Conservation (phyloP, 169 alveolate genomes). For the Plasmodium ovale region DNA sequence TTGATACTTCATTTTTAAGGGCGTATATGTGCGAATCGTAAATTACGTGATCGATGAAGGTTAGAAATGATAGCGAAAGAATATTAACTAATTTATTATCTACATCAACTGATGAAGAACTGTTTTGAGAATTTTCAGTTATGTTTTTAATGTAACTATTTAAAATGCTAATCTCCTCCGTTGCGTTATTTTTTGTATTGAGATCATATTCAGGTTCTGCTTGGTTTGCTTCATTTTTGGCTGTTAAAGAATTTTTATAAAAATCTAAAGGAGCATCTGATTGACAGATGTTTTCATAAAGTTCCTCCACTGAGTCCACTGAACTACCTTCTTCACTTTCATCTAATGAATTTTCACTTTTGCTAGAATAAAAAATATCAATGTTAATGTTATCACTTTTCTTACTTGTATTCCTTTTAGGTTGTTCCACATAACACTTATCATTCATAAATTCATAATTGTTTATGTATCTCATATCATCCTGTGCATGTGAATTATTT, state of each 20-base stretch:
- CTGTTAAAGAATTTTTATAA: slow-evolving; percentile 46
- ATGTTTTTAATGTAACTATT: slow-evolving; percentile 53
- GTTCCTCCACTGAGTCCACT: slow-evolving; percentile 25
- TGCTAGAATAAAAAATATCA: slow-evolving; percentile 52
- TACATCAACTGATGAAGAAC: slow-evolving; percentile 20
- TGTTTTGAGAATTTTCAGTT: slow-evolving; percentile 12
- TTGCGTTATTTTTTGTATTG: slow-evolving; percentile 24
- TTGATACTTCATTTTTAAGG: background rate
- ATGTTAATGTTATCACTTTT: slow-evolving; percentile 41
- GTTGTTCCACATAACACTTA: background rate
- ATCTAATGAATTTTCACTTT: slow-evolving; percentile 64
- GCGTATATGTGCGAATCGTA: slow-evolving; percentile 73
- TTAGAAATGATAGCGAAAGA: slow-evolving; percentile 56
- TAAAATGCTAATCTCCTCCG: slow-evolving; percentile 57
- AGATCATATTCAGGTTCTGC: slow-evolving; percentile 1
- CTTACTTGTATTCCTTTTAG: background rate
- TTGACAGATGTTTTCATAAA: slow-evolving; percentile 54
- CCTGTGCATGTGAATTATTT: background rate
- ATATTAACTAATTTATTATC: slow-evolving; percentile 71
- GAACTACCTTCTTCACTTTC: slow-evolving; percentile 61
- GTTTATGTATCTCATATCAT: slow-evolving; percentile 9
- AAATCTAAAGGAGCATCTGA: slow-evolving; percentile 41
- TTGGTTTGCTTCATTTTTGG: slow-evolving; percentile 12
- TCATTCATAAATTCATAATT: slow-evolving; percentile 1
- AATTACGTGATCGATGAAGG: slow-evolving; percentile 65